phyloP scores from a whole-genome alignment of 2,329 filamentous ascomycete species.

The Pseudohalonectria lignicola region DNA sequence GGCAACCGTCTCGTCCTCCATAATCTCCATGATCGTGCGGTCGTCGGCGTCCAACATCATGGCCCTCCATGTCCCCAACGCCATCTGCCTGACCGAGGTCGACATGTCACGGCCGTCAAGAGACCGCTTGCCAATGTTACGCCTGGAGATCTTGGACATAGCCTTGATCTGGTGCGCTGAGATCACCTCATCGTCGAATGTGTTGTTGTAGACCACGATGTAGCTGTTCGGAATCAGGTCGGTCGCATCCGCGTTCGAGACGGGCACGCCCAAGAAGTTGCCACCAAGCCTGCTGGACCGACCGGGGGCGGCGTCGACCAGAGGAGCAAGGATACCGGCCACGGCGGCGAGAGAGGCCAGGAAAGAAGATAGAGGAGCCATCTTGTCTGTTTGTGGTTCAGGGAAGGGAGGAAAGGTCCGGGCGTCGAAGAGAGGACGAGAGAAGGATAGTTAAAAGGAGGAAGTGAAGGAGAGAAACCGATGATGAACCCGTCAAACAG shows the following conservation, averaged over 20 bases:
- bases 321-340: constrained; percentile 3
- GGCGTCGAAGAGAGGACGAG: constrained; percentile 1
- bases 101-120: constrained; percentile 35
- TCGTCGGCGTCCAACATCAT: constrained; percentile 29
- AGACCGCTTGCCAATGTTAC: constrained; percentile 43
- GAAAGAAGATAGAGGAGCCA: constrained; percentile 10
- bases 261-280: constrained; percentile 24
- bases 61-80: constrained; percentile 38
- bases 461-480: background rate
- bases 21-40: constrained; percentile 27
- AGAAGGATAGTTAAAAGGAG: background rate
- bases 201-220: constrained; percentile 54
- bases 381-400: constrained; percentile 7
- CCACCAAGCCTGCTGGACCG: background rate
- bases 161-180: constrained; percentile 35
- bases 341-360: constrained; percentile 6
- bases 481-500: no score
- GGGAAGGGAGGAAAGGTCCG: background rate
- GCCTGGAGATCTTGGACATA: constrained; percentile 38
- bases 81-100: constrained; percentile 31
- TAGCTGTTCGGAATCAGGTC: constrained; percentile 45
- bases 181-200: constrained; percentile 35
- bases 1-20: constrained; percentile 27
- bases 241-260: constrained; percentile 35
- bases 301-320: background rate